Base-by-base conservation (phyloP, 352 stramenopile genomes). In the Halophytophthora batemanensis region DNA sequence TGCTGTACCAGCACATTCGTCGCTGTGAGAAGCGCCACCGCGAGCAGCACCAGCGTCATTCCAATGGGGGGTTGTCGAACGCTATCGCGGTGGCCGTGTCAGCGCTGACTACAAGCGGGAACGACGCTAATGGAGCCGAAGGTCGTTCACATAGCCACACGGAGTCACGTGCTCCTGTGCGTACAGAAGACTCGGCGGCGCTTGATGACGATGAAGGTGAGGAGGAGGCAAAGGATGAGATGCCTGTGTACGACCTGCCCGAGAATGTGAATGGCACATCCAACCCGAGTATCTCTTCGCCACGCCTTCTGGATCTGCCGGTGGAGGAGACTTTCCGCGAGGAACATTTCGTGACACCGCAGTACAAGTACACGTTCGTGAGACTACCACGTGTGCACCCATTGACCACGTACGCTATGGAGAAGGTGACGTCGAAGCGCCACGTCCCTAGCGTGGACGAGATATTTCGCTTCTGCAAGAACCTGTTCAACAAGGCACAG, bases 401-500 rank as follows among this genome's bases (percentile, higher is more conserved):
- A 7, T 61, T 92, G 56, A 93, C 82, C 23, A 76, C 74, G 33
- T 95, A 91, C 57, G 58, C 79, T 6, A 91, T 95, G 82, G 68
- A 82, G 45, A 95, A 95, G 51, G 77, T 95, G 25, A 86, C 66
- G 17, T 82, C 78, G 19, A 90, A 90, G 59, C 61, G 68, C 56
- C 79, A 93, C 52, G 74, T 90, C n/a, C 90, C 90, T 33, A 93
- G 71, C 31, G 86, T 96, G 22, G 82, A 96, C 50, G 90, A 97
- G 67, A 96, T 97, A 60, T 96, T 96, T 58, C 70, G 82, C 13
- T 97, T 97, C 48, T 89, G 92, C 55, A 93, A 89, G 49, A 95
- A 94, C 52, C 72, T 99, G 13, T 99, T 99, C 75, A 97, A 98
- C 55, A 93, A 96, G 53, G 96, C 97, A 15, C 93, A 98, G 52